Percentiles rank a stretch among this genome's conserved stretches.
phyloP scores from a whole-genome alignment of 495 filamentous ascomycete genomes.

The Neurospora sp. region DNA sequence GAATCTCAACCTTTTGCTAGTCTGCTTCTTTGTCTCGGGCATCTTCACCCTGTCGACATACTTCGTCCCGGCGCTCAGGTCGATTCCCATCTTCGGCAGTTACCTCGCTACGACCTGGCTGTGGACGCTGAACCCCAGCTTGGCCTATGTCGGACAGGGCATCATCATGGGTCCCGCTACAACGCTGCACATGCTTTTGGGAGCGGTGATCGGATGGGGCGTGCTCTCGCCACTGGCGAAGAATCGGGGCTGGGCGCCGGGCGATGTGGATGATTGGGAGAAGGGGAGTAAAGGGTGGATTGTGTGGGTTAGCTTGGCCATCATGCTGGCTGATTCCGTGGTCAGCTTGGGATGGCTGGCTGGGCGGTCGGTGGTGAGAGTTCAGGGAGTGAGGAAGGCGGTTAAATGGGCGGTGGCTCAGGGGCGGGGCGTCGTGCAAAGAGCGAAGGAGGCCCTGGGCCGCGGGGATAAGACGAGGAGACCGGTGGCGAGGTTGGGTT shows the following conservation, averaged over 20 bases:
- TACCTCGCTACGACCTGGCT: slow-evolving; percentile 71
- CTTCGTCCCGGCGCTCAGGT: slow-evolving; percentile 77
- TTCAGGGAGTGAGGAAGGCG: not conserved
- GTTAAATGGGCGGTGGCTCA: not conserved
- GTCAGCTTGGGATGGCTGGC: slow-evolving; percentile 79
- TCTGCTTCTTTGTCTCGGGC: slow-evolving; percentile 43
- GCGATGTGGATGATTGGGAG: slow-evolving; percentile 76
- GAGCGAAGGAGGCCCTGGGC: not conserved
- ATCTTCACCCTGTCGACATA: slow-evolving; percentile 76
- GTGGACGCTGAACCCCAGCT: slow-evolving; percentile 92
- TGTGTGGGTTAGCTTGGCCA: slow-evolving; percentile 86
- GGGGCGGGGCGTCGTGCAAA: not conserved
- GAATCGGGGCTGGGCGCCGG: slow-evolving; percentile 77
- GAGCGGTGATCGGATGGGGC: slow-evolving; percentile 84
- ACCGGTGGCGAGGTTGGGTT: not conserved
- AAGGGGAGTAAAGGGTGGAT: slow-evolving; percentile 95
- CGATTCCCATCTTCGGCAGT: slow-evolving; percentile 75
- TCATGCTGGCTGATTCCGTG: slow-evolving; percentile 92
- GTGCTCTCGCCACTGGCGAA: slow-evolving; percentile 85
- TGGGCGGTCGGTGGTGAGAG: slow-evolving; percentile 27
- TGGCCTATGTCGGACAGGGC: slow-evolving; percentile 84
- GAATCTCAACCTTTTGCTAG: slow-evolving; percentile 42
- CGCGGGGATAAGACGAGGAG: not conserved
- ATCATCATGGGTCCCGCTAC: slow-evolving; percentile 89
- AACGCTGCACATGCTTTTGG: slow-evolving; percentile 90